Evolutionary conservation across 768 basidiomycete species (phyloP).

Genomic region (Boletus edulis): DNA sequence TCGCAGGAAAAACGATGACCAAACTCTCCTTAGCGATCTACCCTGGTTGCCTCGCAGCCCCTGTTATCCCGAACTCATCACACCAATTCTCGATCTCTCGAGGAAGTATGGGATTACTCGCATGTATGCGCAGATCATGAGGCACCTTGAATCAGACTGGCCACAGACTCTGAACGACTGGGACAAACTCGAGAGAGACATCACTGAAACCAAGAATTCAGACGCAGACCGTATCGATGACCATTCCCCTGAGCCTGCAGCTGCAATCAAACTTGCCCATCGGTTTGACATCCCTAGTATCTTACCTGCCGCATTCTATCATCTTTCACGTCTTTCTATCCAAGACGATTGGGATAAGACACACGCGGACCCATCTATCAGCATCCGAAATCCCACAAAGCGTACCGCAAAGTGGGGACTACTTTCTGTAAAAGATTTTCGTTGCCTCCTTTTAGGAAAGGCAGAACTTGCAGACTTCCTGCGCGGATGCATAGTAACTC

Average conservation of each 20-base stretch:
- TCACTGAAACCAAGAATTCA: not conserved
- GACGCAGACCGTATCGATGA: not conserved
- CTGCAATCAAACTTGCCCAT: constrained; percentile 42
- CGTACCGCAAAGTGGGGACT: constrained; percentile 17
- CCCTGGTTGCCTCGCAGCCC: constrained; percentile 6
- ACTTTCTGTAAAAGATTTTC: constrained; percentile 18
- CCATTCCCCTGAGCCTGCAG: constrained; percentile 17
- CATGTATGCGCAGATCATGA: constrained; percentile 1
- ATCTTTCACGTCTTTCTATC: constrained; percentile 34
- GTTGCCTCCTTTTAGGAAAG: constrained; percentile 15
- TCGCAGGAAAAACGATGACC: not conserved
- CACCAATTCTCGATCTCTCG: constrained; percentile 7
- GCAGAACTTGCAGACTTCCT: not conserved
- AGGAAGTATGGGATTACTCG: constrained; percentile 12
- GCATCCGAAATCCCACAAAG: not conserved
- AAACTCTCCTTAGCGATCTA: not conserved
- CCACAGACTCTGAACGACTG: constrained; percentile 10
- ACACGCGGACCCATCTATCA: not conserved
- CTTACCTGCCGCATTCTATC: constrained; percentile 52
- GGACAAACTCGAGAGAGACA: constrained; percentile 7
- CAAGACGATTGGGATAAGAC: constrained; percentile 17
- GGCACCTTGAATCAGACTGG: constrained; percentile 9
- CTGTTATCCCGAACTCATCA: not conserved
- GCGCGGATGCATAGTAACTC: not conserved
- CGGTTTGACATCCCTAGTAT: constrained; percentile 37